These are phyloP conservation scores for Trichoderma sp. DNA, from an alignment of 2,329 filamentous ascomycete genomes.

Conservation along the genomic window DNA sequence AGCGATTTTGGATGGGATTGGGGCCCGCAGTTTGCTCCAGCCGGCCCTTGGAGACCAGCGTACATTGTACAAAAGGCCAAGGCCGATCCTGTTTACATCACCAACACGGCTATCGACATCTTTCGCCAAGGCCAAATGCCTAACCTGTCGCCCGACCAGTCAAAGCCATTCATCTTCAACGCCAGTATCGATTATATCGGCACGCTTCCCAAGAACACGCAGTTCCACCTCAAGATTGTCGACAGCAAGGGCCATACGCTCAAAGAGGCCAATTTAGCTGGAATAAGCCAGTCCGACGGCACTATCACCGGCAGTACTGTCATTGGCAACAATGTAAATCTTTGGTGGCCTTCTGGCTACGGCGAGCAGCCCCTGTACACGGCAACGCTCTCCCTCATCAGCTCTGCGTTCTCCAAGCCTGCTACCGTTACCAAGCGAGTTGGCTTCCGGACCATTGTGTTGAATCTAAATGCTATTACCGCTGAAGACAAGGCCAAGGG, in stretches of 20 bases:
- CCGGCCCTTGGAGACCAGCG: slow-evolving; percentile 62
- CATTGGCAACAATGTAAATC: slow-evolving; percentile 46
- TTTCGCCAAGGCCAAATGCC: slow-evolving; percentile 61
- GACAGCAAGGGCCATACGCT: slow-evolving; percentile 46
- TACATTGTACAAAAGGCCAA: slow-evolving; percentile 54
- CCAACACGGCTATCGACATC: slow-evolving; percentile 55
- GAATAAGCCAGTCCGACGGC: slow-evolving; percentile 32
- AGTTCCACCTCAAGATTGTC: slow-evolving; percentile 49
- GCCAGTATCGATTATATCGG: slow-evolving; percentile 61
- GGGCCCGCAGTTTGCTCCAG: slow-evolving; percentile 61
- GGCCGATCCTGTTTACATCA: slow-evolving; percentile 34
- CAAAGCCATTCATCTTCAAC: slow-evolving; percentile 60
- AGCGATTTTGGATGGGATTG: slow-evolving; percentile 67
- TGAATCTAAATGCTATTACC: slow-evolving; percentile 57
- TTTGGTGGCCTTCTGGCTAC: slow-evolving; percentile 63
- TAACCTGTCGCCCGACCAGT: slow-evolving; percentile 58
- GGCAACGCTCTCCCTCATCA: slow-evolving; percentile 44
- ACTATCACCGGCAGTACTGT: slow-evolving; percentile 52
- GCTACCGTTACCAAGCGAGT: slow-evolving; percentile 30
- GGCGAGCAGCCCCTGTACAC: slow-evolving; percentile 61
- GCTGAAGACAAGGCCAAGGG: slow-evolving; percentile 54
- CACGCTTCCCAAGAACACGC: slow-evolving; percentile 43
- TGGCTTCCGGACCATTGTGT: slow-evolving; percentile 63
- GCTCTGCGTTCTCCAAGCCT: slow-evolving; percentile 49
- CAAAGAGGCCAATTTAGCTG: slow-evolving; percentile 38